Evolutionary conservation across 129 eudicot species (phyloP), one percentile per base, ranked within the genome.

Genomic region (Saussurea involucrata): DNA sequence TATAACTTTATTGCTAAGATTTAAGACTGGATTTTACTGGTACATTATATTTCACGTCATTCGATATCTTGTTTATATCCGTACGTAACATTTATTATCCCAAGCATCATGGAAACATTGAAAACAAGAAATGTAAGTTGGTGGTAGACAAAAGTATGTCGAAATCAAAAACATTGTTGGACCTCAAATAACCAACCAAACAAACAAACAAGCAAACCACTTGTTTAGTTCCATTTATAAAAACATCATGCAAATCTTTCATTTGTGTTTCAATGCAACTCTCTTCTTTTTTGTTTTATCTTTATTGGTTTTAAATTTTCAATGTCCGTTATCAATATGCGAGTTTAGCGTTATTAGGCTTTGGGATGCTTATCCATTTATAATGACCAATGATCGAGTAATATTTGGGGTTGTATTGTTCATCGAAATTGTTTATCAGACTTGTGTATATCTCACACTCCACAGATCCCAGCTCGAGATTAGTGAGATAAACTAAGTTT

Each of bases 131-230:
- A 79, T 53, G 73, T 72, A 65, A 40, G 74, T 65, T 65, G 40
- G 73, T 80, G 83, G 83, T 72, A 58, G 83, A 80, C 83, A 80
- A 80, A 73, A 64, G 78, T 65, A 29, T 33, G 36, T 24, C 68
- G 61, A 66, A 24, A 72, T 29, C 58, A 72, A 65, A 72, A 66
- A 34, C 68, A 33, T 31, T 64, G 78, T 12, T 79, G 29, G 73
- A 72, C 78, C 53, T 32, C 72, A 72, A 32, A 79, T n/a, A 71
- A 46, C 78, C 58, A 71, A 46, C 78, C 58, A 49, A 46, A 65
- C 83, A 79, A 44, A 58, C 44, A 66, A 65, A 72, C 11, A 64
- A 72, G 34, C 65, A 21, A n/a, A n/a, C 61, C 27, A 71, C 68
- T 44, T 70, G 83, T 66, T 65, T 65, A 33, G 78, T 28, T 72